A percentile compares a stretch with the other conserved stretches of the same genome.
Conservation (phyloP, 2,329 filamentous ascomycete species). For the Sporothrix phasma region DNA sequence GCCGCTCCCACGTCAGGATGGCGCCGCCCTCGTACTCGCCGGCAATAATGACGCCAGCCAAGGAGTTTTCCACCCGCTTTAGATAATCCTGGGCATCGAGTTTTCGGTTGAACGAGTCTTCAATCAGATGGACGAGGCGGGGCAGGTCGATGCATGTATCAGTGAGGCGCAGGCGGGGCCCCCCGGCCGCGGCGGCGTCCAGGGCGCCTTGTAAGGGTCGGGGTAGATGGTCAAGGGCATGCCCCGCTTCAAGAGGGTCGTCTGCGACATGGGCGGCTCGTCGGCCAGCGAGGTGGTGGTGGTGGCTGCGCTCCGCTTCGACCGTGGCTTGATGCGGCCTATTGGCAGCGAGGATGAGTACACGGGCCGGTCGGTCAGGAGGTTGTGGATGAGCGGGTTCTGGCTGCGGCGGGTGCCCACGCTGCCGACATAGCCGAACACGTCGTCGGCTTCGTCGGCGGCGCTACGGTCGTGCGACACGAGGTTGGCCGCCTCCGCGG, state of each 20-base stretch:
- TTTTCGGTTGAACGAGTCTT: slow-evolving; percentile 82
- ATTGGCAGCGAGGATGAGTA: slow-evolving; percentile 84
- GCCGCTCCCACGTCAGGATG: slow-evolving; percentile 87
- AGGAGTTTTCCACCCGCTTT: slow-evolving; percentile 62
- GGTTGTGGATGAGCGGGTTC: slow-evolving; percentile 90
- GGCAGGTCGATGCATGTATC: slow-evolving; percentile 76
- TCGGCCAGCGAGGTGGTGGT: neutral
- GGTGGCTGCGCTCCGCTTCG: neutral
- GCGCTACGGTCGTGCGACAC: slow-evolving; percentile 17
- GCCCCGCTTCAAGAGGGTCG: slow-evolving; percentile 82
- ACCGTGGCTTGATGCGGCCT: slow-evolving; percentile 44
- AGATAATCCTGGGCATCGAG: slow-evolving; percentile 80
- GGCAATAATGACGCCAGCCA: slow-evolving; percentile 88
- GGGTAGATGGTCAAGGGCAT: slow-evolving; percentile 83
- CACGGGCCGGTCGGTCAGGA: slow-evolving; percentile 88
- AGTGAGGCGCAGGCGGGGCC: slow-evolving; percentile 56
- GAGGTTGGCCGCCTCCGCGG: slow-evolving; percentile 63
- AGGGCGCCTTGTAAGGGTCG: slow-evolving; percentile 53
- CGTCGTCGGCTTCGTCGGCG: slow-evolving; percentile 30
- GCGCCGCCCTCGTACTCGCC: slow-evolving; percentile 95
- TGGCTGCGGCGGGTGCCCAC: slow-evolving; percentile 46
- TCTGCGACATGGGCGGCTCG: slow-evolving; percentile 21
- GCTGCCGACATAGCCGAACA: slow-evolving; percentile 38
- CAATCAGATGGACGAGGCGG: slow-evolving; percentile 75
- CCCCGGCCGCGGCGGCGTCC: slow-evolving; percentile 56